A percentile compares a stretch with the other conserved stretches of the same genome.
phyloP scores from a whole-genome alignment of 306 rosid species.

The Cucurbita argyrosperma region DNA sequence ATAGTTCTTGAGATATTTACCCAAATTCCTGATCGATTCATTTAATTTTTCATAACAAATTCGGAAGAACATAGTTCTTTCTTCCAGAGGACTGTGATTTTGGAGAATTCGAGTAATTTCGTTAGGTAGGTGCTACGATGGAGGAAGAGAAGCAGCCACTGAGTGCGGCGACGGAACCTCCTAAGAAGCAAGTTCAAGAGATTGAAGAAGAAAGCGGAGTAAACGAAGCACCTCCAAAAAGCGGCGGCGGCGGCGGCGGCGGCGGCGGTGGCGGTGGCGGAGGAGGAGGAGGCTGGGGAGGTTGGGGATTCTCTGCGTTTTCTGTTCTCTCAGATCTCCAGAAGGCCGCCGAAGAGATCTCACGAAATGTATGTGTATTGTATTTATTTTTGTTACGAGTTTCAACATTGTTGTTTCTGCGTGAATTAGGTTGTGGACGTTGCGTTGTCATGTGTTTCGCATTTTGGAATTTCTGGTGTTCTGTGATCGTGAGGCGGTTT shows the following conservation, averaged over 20 bases:
- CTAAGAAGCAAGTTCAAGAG: constrained; percentile 8
- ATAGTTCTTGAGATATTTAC: not conserved
- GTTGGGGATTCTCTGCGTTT: constrained; percentile 71
- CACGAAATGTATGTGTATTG: constrained; percentile 59
- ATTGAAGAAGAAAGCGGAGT: not conserved
- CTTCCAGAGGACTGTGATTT: not conserved
- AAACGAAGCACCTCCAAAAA: constrained; percentile 4
- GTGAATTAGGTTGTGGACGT: not conserved
- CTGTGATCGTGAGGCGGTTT: not conserved
- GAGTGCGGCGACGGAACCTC: constrained; percentile 24
- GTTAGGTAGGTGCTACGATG: constrained; percentile 16
- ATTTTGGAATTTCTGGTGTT: not conserved
- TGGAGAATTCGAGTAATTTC: not conserved
- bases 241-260: not conserved
- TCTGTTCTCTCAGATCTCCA: constrained; percentile 75
- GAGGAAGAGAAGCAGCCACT: constrained; percentile 43
- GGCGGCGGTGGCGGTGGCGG: constrained; percentile 24
- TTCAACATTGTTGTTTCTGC: not conserved
- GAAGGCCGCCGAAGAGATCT: constrained; percentile 86
- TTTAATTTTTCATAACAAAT: not conserved
- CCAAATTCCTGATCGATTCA: not conserved
- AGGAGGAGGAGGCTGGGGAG: constrained; percentile 58
- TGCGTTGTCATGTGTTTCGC: not conserved
- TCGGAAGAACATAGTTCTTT: too few species aligned
- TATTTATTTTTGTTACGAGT: not conserved